These are phyloP conservation scores for Pichia scutulata DNA, from an alignment of 805 yeast genomes.

Conservation along the genomic window DNA sequence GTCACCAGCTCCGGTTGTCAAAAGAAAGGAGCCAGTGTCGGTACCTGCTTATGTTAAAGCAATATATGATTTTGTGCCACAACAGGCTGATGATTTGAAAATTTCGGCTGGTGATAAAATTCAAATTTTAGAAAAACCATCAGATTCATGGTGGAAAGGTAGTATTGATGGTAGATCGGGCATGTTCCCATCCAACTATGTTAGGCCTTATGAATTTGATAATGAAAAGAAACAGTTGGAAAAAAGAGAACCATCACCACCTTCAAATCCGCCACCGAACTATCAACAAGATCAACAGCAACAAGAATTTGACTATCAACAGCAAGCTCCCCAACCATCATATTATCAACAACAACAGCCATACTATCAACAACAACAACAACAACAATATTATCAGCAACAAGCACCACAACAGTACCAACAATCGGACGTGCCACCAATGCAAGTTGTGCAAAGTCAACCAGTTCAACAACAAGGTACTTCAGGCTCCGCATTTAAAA, in stretches of 20 bases:
- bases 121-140: slow-evolving; percentile 61
- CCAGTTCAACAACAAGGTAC: slow-evolving; percentile 14
- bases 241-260: not conserved
- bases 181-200: slow-evolving; percentile 87
- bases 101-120: slow-evolving; percentile 62
- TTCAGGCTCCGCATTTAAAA: slow-evolving; percentile 34
- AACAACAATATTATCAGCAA: slow-evolving; percentile 5
- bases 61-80: slow-evolving; percentile 65
- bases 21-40: not conserved
- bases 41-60: slow-evolving; percentile 43
- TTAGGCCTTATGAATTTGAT: slow-evolving; percentile 31
- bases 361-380: slow-evolving; percentile 8
- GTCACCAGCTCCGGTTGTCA: not conserved
- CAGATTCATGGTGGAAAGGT: slow-evolving; percentile 92
- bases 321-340: slow-evolving; percentile 7
- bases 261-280: slow-evolving; percentile 9
- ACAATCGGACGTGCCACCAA: slow-evolving; percentile 2
- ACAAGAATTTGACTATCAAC: slow-evolving; percentile 13
- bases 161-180: slow-evolving; percentile 52
- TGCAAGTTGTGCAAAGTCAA: slow-evolving; percentile 7
- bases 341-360: slow-evolving; percentile 15
- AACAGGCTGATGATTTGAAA: slow-evolving; percentile 66
- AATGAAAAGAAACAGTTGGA: not conserved
- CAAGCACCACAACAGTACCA: slow-evolving; percentile 15
- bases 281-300: slow-evolving; percentile 15